Conservation (phyloP, 1,284 basidiomycete genomes). For the Ustilago cynodontis region DNA sequence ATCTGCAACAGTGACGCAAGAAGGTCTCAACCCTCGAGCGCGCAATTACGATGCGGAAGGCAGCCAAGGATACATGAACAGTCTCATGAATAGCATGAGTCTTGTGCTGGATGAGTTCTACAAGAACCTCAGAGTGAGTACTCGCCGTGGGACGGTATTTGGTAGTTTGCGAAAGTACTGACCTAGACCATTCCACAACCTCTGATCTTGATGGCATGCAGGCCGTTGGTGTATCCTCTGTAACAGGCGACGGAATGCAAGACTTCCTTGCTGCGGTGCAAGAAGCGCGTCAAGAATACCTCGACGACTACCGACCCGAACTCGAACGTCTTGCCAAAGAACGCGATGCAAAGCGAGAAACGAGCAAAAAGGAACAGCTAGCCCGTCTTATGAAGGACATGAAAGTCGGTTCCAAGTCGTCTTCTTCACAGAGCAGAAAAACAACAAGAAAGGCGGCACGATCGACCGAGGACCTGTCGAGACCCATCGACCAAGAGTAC, state of each 20-base stretch:
- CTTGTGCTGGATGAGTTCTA: constrained; percentile 98
- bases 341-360: constrained; percentile 76
- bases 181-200: not conserved
- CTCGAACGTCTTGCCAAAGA: constrained; percentile 78
- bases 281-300: constrained; percentile 85
- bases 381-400: constrained; percentile 88
- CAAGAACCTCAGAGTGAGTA: constrained; percentile 86
- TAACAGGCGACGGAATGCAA: constrained; percentile 91
- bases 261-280: constrained; percentile 93
- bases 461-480: constrained; percentile 42
- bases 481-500: constrained; percentile 55
- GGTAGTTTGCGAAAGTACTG: not conserved
- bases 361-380: constrained; percentile 78
- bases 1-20: constrained; percentile 54
- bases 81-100: constrained; percentile 99
- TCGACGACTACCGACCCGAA: constrained; percentile 91
- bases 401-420: constrained; percentile 68
- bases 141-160: not conserved
- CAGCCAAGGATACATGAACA: constrained; percentile 95
- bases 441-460: constrained; percentile 17
- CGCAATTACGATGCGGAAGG: constrained; percentile 41
- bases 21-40: constrained; percentile 23
- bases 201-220: constrained; percentile 65
- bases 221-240: constrained; percentile 95
- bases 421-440: not conserved